Base-by-base conservation (phyloP, 495 filamentous ascomycete species). In the Lasiosphaeria miniovina region DNA sequence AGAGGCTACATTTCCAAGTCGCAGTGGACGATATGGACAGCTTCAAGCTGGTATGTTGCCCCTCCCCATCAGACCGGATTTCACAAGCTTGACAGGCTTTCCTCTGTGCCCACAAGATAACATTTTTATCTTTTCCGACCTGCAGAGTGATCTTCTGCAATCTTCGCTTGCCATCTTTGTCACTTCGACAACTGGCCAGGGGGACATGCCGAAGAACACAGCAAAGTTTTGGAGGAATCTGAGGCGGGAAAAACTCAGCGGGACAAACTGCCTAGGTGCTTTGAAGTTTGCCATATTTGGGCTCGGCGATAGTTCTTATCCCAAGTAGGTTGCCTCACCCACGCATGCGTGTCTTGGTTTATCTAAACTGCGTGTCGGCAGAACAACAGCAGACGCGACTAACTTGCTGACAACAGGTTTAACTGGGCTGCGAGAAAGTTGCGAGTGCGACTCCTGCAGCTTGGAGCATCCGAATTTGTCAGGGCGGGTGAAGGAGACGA, bases 341-440 rank as follows among this genome's bases (percentile, higher is more conserved):
- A 41, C 7, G 7, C 7, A 41, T 41, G 33, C 31, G 50, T 24
- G 24, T 24, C 24, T 24, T 24, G 24, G 24, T 24, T 24, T 2
- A 24, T 24, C 24, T 24, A 2, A 24, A 24, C 24, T 24, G 2
- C 17, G 24, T 9, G 49, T 12, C 11, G 49, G n/a, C 15, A 4
- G 14, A 17, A 4, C 10, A 34, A 11, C 15, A 9, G 33, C 49
- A 14, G 17, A 41, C 54, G 54, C 3, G 24, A 12, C 41, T 32
- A 45, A 9, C 4, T 33, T 35, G 11, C 4, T 35, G 33, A 15
- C 33, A 4, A 4, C 49, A 95, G 91, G 68, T 98, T 92, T 76
- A 98, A 98, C 75, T 96, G 89, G 86, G 92, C 93, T 24, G 86
- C 86, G 34, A 82, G 91, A 49, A 98, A 96, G 75, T 76, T 99